Conservation (phyloP, 2,329 filamentous ascomycete species). For the Madurella fahalii region DNA sequence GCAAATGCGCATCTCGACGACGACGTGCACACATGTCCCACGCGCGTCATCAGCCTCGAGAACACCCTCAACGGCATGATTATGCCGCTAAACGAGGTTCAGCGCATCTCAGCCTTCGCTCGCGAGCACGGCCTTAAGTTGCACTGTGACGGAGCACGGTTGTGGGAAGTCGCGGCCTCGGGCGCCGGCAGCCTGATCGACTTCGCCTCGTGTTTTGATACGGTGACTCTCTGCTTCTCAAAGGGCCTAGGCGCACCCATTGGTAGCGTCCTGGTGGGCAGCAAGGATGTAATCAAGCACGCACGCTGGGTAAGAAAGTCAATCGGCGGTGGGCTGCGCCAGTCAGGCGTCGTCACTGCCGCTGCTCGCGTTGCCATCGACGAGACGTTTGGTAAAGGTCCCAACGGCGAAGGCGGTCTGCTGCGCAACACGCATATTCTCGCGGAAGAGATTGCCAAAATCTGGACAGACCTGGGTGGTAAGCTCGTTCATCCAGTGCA, state of each 20-base stretch:
- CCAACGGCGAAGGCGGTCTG: slow-evolving; percentile 56
- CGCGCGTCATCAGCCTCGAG: slow-evolving; percentile 75
- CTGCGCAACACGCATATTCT: slow-evolving; percentile 57
- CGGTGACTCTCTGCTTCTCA: slow-evolving; percentile 56
- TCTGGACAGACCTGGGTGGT: slow-evolving; percentile 69
- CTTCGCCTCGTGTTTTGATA: slow-evolving; percentile 46
- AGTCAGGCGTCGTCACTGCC: slow-evolving; percentile 71
- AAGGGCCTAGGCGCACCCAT: slow-evolving; percentile 52
- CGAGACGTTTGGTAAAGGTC: slow-evolving; percentile 65
- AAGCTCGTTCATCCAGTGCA: slow-evolving; percentile 65
- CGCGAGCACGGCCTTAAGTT: slow-evolving; percentile 43
- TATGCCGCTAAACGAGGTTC: slow-evolving; percentile 69
- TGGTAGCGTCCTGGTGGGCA: slow-evolving; percentile 45
- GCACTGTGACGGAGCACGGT: slow-evolving; percentile 50
- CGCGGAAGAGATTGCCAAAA: slow-evolving; percentile 54
- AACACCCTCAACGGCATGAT: slow-evolving; percentile 80
- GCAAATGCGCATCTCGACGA: slow-evolving; percentile 60
- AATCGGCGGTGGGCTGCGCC: slow-evolving; percentile 73
- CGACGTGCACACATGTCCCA: slow-evolving; percentile 75
- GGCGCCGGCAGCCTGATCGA: slow-evolving; percentile 41
- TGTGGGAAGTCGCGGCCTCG: slow-evolving; percentile 48
- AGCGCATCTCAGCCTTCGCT: slow-evolving; percentile 67
- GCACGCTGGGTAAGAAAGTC: slow-evolving; percentile 75
- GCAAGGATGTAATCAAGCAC: slow-evolving; percentile 55
- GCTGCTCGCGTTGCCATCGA: slow-evolving; percentile 74